Evolutionary conservation across 805 yeast species (phyloP).

Genomic region (Ogataea thermomethanolica): DNA sequence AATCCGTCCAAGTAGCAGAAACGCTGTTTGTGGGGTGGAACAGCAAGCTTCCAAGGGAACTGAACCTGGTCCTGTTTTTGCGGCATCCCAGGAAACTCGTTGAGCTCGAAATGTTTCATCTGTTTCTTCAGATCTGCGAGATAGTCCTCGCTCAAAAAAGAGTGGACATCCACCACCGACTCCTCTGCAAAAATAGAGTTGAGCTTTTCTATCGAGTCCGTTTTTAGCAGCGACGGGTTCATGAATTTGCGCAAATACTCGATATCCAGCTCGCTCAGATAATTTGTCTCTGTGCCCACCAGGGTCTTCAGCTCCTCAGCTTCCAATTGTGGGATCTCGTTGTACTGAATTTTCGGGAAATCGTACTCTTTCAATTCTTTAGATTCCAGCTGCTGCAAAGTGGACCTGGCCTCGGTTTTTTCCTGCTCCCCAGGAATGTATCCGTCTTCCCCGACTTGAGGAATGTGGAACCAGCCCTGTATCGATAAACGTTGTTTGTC

Average conservation of each 20-base stretch:
- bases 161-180: constrained; percentile 63
- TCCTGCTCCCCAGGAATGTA: constrained; percentile 80
- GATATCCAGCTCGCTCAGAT: constrained; percentile 35
- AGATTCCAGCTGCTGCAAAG: constrained; percentile 75
- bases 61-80: constrained; percentile 47
- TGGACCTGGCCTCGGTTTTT: constrained; percentile 65
- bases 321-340: constrained; percentile 24
- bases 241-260: constrained; percentile 51
- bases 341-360: constrained; percentile 59
- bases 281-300: constrained; percentile 20
- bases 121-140: constrained; percentile 43
- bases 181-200: constrained; percentile 57
- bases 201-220: constrained; percentile 39
- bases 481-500: constrained; percentile 88
- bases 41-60: constrained; percentile 84
- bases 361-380: constrained; percentile 75
- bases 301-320: constrained; percentile 32
- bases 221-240: constrained; percentile 48
- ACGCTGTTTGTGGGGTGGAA: constrained; percentile 92
- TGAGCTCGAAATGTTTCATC: constrained; percentile 58
- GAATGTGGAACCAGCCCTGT: constrained; percentile 99
- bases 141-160: constrained; percentile 57
- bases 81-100: constrained; percentile 53
- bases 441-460: constrained; percentile 89
- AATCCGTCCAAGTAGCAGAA: constrained; percentile 78